Conservation (phyloP, 2,329 filamentous ascomycete genomes). For the Diaporthe sp. region DNA sequence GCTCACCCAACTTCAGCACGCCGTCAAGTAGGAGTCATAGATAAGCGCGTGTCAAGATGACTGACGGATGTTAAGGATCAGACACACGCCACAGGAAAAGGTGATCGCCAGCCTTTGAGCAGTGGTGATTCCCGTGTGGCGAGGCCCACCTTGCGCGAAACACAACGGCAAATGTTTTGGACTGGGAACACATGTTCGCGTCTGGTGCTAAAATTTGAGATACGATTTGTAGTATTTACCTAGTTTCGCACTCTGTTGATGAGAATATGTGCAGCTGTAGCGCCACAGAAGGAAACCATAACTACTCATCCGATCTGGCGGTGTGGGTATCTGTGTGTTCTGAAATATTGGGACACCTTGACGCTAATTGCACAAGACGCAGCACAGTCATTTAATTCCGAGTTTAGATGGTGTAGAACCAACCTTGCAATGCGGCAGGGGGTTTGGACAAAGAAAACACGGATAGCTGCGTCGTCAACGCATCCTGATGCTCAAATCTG, state of each 20-base stretch:
- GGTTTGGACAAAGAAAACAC: background rate
- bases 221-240: background rate
- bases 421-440: background rate
- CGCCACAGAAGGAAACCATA: background rate
- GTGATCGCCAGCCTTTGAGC: background rate
- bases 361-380: background rate
- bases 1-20: too few relatives aligned
- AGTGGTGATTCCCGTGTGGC: background rate
- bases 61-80: background rate
- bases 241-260: too few relatives aligned
- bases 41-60: too few relatives aligned
- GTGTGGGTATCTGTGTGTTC: background rate
- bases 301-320: background rate
- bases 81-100: background rate
- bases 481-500: background rate
- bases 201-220: background rate
- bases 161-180: background rate
- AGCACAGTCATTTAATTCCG: background rate
- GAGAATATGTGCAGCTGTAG: background rate
- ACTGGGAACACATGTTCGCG: too few relatives aligned
- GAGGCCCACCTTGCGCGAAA: background rate
- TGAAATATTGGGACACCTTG: background rate
- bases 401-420: background rate
- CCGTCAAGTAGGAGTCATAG: background rate
- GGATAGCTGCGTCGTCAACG: background rate